These are phyloP conservation scores for Ophiocordyceps sinensis DNA, from an alignment of 2,329 filamentous ascomycete species.

Conservation along the genomic window DNA sequence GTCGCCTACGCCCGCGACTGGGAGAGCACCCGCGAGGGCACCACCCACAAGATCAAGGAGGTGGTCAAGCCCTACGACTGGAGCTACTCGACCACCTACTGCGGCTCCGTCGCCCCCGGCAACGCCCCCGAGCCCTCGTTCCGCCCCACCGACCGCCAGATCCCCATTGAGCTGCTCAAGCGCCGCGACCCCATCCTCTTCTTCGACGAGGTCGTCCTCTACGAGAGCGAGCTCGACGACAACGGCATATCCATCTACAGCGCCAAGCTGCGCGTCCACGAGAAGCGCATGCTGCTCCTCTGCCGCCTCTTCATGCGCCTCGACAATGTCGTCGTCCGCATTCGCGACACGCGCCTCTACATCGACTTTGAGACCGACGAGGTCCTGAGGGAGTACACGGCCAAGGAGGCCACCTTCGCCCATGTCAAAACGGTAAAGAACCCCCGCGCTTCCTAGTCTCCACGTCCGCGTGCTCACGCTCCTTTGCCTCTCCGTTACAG, in stretches of 20 bases:
- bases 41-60: constrained; percentile 78
- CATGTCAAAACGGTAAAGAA: constrained; percentile 52
- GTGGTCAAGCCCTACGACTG: constrained; percentile 95
- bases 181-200: constrained; percentile 88
- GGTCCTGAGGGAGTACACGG: constrained; percentile 79
- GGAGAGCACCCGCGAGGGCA: constrained; percentile 53
- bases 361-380: constrained; percentile 70
- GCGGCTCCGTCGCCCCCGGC: constrained; percentile 43
- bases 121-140: constrained; percentile 5
- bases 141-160: constrained; percentile 27
- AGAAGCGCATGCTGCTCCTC: constrained; percentile 70
- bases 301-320: constrained; percentile 83
- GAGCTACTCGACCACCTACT: constrained; percentile 88
- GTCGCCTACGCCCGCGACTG: constrained; percentile 88
- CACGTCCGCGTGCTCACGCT: neutral
- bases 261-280: constrained; percentile 89
- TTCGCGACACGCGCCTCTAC: constrained; percentile 84
- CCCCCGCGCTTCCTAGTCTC: constrained; percentile 2
- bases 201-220: constrained; percentile 91
- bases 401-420: constrained; percentile 71
- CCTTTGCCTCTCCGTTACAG: constrained; percentile 14
- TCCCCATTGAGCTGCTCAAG: constrained; percentile 77
- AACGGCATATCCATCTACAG: constrained; percentile 87
- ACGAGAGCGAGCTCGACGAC: constrained; percentile 95
- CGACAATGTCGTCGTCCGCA: constrained; percentile 74